phyloP scores from a whole-genome alignment of 139 green algal species.

The Ostreobium quekettii region DNA sequence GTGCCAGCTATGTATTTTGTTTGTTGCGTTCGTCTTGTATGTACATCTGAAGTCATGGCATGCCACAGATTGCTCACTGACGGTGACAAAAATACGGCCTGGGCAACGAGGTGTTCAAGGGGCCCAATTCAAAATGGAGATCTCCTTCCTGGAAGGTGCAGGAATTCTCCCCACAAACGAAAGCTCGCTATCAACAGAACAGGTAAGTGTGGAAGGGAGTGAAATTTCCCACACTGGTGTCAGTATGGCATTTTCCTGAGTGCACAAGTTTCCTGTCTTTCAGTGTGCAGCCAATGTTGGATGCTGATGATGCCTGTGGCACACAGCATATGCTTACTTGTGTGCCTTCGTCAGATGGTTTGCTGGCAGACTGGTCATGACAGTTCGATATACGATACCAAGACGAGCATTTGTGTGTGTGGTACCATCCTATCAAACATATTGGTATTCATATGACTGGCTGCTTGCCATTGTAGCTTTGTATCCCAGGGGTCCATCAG shows the following conservation, averaged over 20 bases:
- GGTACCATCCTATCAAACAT: no score
- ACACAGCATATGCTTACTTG: neutral
- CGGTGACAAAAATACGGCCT: neutral
- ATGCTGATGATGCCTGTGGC: neutral
- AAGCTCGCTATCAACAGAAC: neutral
- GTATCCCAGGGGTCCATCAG: no score
- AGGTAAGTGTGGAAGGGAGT: neutral
- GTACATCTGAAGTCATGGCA: neutral
- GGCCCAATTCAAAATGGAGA: conserved; percentile 3
- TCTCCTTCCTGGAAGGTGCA: conserved; percentile 6
- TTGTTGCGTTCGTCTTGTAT: conserved; percentile 6
- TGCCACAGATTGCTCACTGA: neutral
- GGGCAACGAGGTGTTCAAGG: neutral
- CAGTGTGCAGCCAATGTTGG: neutral
- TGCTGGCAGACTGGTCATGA: no score
- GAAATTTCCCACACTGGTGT: neutral
- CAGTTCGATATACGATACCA: no score
- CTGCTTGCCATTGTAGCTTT: no score
- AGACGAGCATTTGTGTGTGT: no score
- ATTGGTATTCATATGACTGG: no score
- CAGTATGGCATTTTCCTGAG: neutral
- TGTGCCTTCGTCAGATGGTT: no score
- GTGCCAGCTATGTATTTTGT: no score
- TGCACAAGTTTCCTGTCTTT: conserved; percentile 2
- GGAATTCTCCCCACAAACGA: neutral